These are phyloP conservation scores for Roridomyces roridus DNA, from an alignment of 768 basidiomycete genomes.

Conservation along the genomic window DNA sequence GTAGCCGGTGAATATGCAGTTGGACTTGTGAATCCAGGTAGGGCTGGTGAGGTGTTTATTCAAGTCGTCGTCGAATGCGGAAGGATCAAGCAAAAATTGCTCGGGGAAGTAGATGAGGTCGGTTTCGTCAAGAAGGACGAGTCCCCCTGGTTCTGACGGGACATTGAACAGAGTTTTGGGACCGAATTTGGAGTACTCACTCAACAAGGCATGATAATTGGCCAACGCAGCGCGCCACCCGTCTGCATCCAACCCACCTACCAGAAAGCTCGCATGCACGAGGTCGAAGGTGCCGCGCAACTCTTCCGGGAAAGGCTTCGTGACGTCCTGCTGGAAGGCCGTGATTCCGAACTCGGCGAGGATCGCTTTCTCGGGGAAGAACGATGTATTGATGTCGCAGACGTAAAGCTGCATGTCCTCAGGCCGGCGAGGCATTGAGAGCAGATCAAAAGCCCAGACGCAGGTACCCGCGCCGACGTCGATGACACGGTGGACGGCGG, in stretches of 20 bases:
- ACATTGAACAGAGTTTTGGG: neutral
- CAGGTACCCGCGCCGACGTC: conserved; percentile 26
- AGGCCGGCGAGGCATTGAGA: neutral
- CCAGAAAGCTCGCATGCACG: conserved; percentile 21
- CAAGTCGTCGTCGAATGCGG: conserved; percentile 7
- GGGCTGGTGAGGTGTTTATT: neutral
- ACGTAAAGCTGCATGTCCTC: conserved; percentile 7
- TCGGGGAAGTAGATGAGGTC: neutral
- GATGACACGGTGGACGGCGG: conserved; percentile 1
- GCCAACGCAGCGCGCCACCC: conserved; percentile 18
- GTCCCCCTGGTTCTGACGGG: neutral
- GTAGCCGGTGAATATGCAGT: conserved; percentile 18
- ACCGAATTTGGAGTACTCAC: neutral
- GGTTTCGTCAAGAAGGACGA: neutral
- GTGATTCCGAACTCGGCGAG: conserved; percentile 4
- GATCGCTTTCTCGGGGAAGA: conserved; percentile 3
- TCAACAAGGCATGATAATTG: conserved; percentile 14
- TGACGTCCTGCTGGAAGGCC: conserved; percentile 26
- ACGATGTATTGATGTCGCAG: conserved; percentile 23
- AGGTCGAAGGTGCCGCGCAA: conserved; percentile 23
- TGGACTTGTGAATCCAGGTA: conserved; percentile 17
- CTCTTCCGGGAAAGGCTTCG: conserved; percentile 18
- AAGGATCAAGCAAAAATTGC: neutral
- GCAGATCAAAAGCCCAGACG: conserved; percentile 24
- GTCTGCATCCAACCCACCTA: conserved; percentile 15